Conservation (phyloP, 2,329 filamentous ascomycete species). For the Colletotrichum tofieldiae region DNA sequence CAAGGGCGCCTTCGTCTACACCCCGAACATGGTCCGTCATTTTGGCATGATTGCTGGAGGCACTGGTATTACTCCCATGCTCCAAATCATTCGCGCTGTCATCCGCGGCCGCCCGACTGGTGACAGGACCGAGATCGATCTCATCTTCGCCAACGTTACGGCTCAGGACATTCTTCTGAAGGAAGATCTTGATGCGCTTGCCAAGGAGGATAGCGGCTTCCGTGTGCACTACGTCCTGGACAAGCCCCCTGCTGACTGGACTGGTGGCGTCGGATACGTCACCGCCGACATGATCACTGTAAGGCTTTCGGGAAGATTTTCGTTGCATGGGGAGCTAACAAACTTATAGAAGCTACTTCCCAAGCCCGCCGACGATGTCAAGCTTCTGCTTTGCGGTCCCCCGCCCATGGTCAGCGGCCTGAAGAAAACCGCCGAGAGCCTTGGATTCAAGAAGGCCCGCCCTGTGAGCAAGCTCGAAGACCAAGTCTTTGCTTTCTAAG, state of each 20-base stretch:
- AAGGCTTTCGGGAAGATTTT: slow-evolving; percentile 48
- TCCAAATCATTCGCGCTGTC: slow-evolving; percentile 94
- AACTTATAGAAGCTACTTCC: slow-evolving; percentile 79
- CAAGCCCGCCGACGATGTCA: slow-evolving; percentile 87
- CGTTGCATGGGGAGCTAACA: slow-evolving; percentile 50
- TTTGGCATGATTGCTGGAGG: slow-evolving; percentile 99
- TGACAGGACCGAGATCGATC: slow-evolving; percentile 90
- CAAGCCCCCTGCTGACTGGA: slow-evolving; percentile 94
- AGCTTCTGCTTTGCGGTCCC: slow-evolving; percentile 94
- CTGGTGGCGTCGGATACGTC: slow-evolving; percentile 93
- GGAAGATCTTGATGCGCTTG: slow-evolving; percentile 89
- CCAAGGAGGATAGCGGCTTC: slow-evolving; percentile 84
- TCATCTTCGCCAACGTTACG: slow-evolving; percentile 98
- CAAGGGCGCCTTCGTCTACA: slow-evolving; percentile 98
- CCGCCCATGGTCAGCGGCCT: slow-evolving; percentile 97
- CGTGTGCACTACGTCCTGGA: slow-evolving; percentile 96
- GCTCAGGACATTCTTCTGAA: slow-evolving; percentile 92
- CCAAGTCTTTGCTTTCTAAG: slow-evolving; percentile 93
- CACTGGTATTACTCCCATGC: slow-evolving; percentile 98
- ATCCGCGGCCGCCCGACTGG: slow-evolving; percentile 83
- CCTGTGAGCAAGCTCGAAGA: slow-evolving; percentile 98
- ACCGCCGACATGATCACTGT: slow-evolving; percentile 96
- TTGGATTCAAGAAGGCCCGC: slow-evolving; percentile 92
- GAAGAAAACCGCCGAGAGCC: slow-evolving; percentile 93
- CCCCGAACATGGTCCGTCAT: slow-evolving; percentile 94